Percentiles rank a stretch among this genome's conserved stretches.
These are phyloP conservation scores for Luffa acutangula DNA, from an alignment of 306 rosid species.

Conservation along the genomic window DNA sequence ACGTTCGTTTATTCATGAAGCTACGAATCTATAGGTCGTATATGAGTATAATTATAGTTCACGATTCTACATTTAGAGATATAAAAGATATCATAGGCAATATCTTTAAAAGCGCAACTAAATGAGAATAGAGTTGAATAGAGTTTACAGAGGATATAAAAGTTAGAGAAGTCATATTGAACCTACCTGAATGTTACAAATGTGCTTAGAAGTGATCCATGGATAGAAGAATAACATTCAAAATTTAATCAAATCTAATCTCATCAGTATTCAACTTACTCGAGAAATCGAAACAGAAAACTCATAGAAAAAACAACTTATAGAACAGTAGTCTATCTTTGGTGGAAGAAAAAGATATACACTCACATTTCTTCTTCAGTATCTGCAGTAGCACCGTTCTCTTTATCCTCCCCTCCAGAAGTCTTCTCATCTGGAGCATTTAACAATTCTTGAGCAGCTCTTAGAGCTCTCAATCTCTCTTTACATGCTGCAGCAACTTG, in stretches of 20 bases:
- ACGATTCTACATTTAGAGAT: neutral
- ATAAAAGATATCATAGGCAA: neutral
- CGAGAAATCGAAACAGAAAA: neutral
- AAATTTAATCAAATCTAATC: neutral
- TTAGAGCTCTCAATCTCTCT: constrained; percentile 68
- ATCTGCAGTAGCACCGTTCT: constrained; percentile 13
- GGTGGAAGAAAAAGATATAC: neutral
- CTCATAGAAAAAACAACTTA: neutral
- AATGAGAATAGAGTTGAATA: neutral
- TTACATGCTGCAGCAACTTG: constrained; percentile 61
- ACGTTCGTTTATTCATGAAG: neutral
- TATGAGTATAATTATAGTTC: neutral
- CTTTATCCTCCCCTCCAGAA: constrained; percentile 17
- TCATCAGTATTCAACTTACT: neutral
- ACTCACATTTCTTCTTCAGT: constrained; percentile 38
- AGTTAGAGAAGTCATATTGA: neutral
- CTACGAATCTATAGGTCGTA: neutral
- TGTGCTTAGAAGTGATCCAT: neutral
- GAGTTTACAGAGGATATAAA: neutral
- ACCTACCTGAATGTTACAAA: neutral
- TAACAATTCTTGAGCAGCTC: constrained; percentile 60
- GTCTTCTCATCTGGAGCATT: constrained; percentile 43
- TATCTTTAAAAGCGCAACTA: neutral
- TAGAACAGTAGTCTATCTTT: neutral
- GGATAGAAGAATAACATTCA: neutral